Evolutionary conservation across 2,329 filamentous ascomycete genomes (phyloP).

Genomic region (Periconia macrospinosa): DNA sequence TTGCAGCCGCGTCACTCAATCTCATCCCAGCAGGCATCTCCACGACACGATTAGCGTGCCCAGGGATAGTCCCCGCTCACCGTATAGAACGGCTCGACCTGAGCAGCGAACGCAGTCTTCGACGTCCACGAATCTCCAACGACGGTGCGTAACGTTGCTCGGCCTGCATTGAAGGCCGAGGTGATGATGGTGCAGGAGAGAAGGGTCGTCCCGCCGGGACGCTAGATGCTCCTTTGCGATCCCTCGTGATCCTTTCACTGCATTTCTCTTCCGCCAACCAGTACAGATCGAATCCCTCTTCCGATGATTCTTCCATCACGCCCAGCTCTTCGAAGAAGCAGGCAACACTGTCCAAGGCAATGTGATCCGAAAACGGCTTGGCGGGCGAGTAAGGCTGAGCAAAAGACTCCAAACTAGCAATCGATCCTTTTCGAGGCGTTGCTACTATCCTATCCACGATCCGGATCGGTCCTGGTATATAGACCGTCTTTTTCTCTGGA

Average conservation of each 20-base stretch:
- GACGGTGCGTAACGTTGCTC: conserved; percentile 1
- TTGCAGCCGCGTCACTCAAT: background rate
- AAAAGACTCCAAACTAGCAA: conserved; percentile 45
- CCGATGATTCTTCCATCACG: conserved; percentile 31
- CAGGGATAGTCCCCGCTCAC: background rate
- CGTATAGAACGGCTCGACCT: conserved; percentile 5
- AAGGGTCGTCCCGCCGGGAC: conserved; percentile 10
- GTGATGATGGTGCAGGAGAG: conserved; percentile 1
- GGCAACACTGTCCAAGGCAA: conserved; percentile 43
- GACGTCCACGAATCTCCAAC: conserved; percentile 5
- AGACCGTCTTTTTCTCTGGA: conserved; percentile 21
- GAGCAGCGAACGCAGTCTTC: conserved; percentile 7
- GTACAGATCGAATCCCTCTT: conserved; percentile 34
- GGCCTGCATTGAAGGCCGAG: conserved; percentile 1
- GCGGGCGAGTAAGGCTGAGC: conserved; percentile 16
- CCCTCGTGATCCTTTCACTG: background rate
- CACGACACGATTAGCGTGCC: background rate
- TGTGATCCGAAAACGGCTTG: conserved; percentile 25
- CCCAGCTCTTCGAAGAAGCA: conserved; percentile 46
- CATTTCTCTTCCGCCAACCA: conserved; percentile 24
- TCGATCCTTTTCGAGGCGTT: conserved; percentile 43
- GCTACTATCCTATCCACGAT: conserved; percentile 34
- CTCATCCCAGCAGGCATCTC: background rate
- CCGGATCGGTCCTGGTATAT: conserved; percentile 47
- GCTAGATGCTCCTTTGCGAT: conserved; percentile 9